phyloP scores from a whole-genome alignment of 805 yeast genomes.

The Candida rishiriensis region DNA sequence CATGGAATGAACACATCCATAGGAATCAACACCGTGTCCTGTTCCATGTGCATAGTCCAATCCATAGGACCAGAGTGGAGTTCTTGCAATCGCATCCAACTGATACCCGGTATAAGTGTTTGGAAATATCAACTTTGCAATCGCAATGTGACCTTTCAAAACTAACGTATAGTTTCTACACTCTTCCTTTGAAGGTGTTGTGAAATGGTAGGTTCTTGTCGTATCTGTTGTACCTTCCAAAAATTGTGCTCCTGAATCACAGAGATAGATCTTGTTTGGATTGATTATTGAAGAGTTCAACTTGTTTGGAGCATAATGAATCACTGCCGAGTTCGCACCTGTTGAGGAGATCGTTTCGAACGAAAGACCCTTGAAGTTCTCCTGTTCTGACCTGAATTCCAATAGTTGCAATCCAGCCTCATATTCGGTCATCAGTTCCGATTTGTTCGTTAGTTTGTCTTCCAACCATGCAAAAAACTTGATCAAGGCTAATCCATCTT shows the following conservation, averaged over 20 bases:
- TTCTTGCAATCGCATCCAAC: conserved; percentile 56
- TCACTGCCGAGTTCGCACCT: conserved; percentile 73
- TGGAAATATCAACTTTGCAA: conserved; percentile 48
- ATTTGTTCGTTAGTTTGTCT: conserved; percentile 36
- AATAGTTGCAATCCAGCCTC: conserved; percentile 59
- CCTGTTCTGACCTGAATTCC: conserved; percentile 48
- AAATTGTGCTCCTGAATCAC: conserved; percentile 59
- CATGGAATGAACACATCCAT: conserved; percentile 58
- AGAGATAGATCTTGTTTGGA: conserved; percentile 48
- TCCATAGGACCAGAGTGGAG: conserved; percentile 51
- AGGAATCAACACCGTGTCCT: conserved; percentile 62
- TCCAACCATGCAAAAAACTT: conserved; percentile 58
- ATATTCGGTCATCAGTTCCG: conserved; percentile 54
- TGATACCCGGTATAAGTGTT: conserved; percentile 50
- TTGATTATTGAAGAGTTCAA: conserved; percentile 43
- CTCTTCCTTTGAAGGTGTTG: conserved; percentile 42
- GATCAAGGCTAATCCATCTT: conserved; percentile 54
- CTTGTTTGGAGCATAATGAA: conserved; percentile 63
- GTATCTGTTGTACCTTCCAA: conserved; percentile 64
- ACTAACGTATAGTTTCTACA: conserved; percentile 50
- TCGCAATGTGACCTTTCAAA: conserved; percentile 51
- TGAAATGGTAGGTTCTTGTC: conserved; percentile 56
- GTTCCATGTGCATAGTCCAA: conserved; percentile 62
- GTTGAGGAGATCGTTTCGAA: conserved; percentile 73
- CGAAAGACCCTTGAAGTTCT: conserved; percentile 57